These are phyloP conservation scores for Trichocomaceae sp. DNA, from an alignment of 2,329 filamentous ascomycete genomes.

Conservation along the genomic window DNA sequence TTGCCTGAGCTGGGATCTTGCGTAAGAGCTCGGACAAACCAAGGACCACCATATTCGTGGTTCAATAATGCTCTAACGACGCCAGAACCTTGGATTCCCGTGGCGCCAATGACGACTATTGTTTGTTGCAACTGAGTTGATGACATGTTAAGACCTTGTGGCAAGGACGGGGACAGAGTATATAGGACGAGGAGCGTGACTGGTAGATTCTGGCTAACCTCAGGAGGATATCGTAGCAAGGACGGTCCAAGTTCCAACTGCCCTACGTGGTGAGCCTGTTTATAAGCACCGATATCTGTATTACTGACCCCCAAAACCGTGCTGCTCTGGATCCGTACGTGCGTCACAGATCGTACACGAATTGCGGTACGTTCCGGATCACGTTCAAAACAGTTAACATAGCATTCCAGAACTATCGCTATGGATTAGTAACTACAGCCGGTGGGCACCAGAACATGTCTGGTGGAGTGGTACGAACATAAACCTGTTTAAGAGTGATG, in stretches of 20 bases:
- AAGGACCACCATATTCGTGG: background rate
- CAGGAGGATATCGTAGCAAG: background rate
- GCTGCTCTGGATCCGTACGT: too few relatives aligned
- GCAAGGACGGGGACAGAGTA: background rate
- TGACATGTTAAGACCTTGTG: constrained; percentile 1
- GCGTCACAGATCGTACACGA: too few relatives aligned
- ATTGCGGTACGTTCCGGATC: too few relatives aligned
- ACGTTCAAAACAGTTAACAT: too few relatives aligned
- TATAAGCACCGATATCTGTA: background rate
- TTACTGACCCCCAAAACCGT: background rate
- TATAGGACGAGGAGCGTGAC: background rate
- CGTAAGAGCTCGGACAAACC: constrained; percentile 15
- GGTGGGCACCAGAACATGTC: too few relatives aligned
- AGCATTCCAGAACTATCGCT: too few relatives aligned
- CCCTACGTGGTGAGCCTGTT: too few relatives aligned
- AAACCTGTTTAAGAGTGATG: too few relatives aligned
- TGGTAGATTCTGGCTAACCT: background rate
- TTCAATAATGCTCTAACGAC: constrained; percentile 13
- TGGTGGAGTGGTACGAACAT: too few relatives aligned
- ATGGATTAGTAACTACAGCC: too few relatives aligned
- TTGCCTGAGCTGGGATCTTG: constrained; percentile 11
- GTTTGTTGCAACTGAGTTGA: background rate
- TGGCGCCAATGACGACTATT: constrained; percentile 13
- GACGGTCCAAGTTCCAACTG: background rate
- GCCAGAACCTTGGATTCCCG: constrained; percentile 16